phyloP scores from a whole-genome alignment of 1,284 basidiomycete species.

The Mycena sp. region DNA sequence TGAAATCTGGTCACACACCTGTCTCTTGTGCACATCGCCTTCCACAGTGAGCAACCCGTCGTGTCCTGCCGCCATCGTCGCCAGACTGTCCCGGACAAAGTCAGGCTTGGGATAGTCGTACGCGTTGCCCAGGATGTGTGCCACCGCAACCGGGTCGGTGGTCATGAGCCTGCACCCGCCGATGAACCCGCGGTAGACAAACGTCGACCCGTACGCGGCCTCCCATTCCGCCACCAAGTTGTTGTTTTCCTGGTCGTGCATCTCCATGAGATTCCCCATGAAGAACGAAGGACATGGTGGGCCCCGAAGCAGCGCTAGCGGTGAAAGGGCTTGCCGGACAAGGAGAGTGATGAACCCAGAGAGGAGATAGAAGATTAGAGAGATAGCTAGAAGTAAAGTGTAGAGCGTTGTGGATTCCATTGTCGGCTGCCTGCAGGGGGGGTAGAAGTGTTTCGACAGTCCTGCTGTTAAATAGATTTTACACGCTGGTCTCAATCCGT shows the following conservation, averaged over 20 bases:
- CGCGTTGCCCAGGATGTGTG: conserved; percentile 68
- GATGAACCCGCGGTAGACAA: conserved; percentile 68
- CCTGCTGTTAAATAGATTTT: conserved; percentile 27
- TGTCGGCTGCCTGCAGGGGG: conserved; percentile 28
- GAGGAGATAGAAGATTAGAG: conserved; percentile 41
- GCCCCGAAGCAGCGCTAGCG: conserved; percentile 47
- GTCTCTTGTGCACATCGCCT: conserved; percentile 63
- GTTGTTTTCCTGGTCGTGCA: conserved; percentile 70
- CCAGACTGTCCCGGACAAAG: conserved; percentile 67
- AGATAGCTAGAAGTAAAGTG: conserved; percentile 42
- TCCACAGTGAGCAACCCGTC: conserved; percentile 63
- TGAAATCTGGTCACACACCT: conserved; percentile 47
- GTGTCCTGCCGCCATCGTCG: conserved; percentile 61
- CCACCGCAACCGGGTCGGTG: conserved; percentile 68
- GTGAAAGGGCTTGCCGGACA: conserved; percentile 47
- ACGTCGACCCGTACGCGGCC: conserved; percentile 58
- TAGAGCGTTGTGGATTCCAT: conserved; percentile 32
- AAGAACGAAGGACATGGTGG: conserved; percentile 57
- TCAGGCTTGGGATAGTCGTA: conserved; percentile 78
- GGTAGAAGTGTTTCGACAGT: conserved; percentile 16
- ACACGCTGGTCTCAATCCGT: conserved; percentile 12
- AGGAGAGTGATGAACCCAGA: conserved; percentile 45
- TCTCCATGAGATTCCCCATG: conserved; percentile 65
- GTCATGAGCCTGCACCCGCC: conserved; percentile 66
- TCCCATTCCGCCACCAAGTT: conserved; percentile 62